Conservation (phyloP, 306 rosid genomes). For the Geum urbanum region DNA sequence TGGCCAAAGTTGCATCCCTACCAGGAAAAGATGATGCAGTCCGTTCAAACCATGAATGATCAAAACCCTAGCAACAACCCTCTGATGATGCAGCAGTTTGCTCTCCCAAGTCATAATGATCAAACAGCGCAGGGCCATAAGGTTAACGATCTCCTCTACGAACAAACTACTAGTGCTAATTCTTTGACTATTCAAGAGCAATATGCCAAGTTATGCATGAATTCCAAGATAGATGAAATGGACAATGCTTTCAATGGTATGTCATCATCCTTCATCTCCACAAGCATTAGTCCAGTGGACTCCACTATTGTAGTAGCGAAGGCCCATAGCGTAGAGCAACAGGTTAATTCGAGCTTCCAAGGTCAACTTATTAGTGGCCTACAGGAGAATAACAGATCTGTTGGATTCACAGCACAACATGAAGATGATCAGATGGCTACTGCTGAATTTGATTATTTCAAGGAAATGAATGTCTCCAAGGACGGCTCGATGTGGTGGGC, state of each 20-base stretch:
- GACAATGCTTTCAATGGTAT: constrained; percentile 31
- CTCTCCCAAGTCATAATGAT: constrained; percentile 24
- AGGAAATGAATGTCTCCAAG: constrained; percentile 54
- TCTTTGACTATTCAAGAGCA: constrained; percentile 21
- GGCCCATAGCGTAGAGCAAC: constrained; percentile 29
- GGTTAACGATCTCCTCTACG: constrained; percentile 16
- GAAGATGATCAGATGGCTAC: constrained; percentile 20
- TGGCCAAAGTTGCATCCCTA: constrained; percentile 90
- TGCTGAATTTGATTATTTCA: constrained; percentile 63
- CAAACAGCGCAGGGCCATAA: constrained; percentile 24
- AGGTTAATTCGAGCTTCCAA: constrained; percentile 38
- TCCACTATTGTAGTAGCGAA: constrained; percentile 25
- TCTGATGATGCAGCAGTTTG: constrained; percentile 30
- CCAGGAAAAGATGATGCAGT: constrained; percentile 65
- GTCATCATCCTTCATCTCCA: constrained; percentile 16
- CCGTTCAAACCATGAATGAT: constrained; percentile 41
- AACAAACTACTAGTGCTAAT: constrained; percentile 13
- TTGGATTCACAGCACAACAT: constrained; percentile 28
- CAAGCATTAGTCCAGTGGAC: constrained; percentile 22
- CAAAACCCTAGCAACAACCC: constrained; percentile 32
- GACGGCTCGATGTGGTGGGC: constrained; percentile 74
- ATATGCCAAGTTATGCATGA: constrained; percentile 18
- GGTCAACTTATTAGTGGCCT: constrained; percentile 47
- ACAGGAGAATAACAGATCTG: constrained; percentile 27
- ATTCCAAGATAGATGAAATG: constrained; percentile 25